Base-by-base conservation (phyloP, 192 early-diverging fungal species). In the Coemansia sp. region DNA sequence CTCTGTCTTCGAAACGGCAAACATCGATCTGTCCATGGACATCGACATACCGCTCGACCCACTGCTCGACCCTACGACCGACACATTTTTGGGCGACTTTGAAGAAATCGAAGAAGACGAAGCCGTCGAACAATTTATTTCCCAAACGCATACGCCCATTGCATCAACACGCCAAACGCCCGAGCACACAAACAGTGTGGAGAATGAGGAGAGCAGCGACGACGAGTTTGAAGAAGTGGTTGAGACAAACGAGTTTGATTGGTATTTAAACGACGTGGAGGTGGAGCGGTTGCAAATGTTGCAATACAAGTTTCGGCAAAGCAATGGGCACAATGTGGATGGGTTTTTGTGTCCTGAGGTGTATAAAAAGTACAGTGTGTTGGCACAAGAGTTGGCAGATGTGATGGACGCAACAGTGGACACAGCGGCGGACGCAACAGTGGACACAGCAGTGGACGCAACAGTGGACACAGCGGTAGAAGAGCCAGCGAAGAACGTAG, bases 31-130 rank as follows among this genome's bases (percentile, higher is more conserved):
- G 17, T 28, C 31, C 7, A 56, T 56, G 54, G 54, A 56, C 25
- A 36, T 56, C 1, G 54, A 56, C 31, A 15, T 34, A 8, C 31
- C 7, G 64, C 49, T 17, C 5, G 47, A 14, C 22, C 51, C 31
- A 8, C 31, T 6, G 31, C 31, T 34, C 31, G 31, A 34, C 31
- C 25, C 60, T 46, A 65, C 50, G 15, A n/a, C 46, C 14, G 72
- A 62, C 0, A 65, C 55, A 12, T 74, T 74, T 19, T 40, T 74
- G 7, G 71, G 71, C 20, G 78, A 73, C 21, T 71, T 80, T 63
- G 78, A 80, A 40, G 78, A 80, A 54, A 80, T 80, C 20, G 68
- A 71, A 11, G 78, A 74, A 8, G 72, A 80, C 17, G 78, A 80
- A 28, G 77, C 69, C 10, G 71, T 80, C 4, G 60, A 80, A 55